Conservation (phyloP, 768 basidiomycete species). For the Phallus indusiatus region DNA sequence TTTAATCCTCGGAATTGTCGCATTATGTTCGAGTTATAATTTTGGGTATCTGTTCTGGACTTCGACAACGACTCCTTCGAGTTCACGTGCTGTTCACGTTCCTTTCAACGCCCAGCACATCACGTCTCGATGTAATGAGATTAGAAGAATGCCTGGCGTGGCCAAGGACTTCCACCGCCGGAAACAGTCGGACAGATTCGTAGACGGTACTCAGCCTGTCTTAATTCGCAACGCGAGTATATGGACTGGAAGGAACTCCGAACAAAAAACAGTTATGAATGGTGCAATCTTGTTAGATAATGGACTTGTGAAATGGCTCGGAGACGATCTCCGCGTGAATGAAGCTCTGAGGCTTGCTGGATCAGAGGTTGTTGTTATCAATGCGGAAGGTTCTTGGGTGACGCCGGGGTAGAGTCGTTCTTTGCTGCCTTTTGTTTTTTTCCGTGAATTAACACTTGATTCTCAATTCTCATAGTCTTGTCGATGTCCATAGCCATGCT, state of each 20-base stretch:
- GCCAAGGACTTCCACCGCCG: constrained; percentile 39
- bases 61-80: neutral
- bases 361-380: constrained; percentile 38
- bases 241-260: constrained; percentile 63
- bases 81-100: neutral
- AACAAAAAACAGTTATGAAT: constrained; percentile 55
- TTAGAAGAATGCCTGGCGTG: constrained; percentile 29
- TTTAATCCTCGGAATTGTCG: neutral
- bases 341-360: constrained; percentile 20
- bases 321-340: constrained; percentile 26
- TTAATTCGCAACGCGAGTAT: constrained; percentile 69
- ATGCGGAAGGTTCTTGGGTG: constrained; percentile 65
- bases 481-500: constrained; percentile 41
- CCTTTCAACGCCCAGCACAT: neutral
- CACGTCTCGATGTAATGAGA: neutral
- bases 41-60: neutral
- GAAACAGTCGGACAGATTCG: constrained; percentile 55
- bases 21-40: neutral
- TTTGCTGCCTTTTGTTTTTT: neutral
- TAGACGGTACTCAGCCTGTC: constrained; percentile 48
- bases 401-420: constrained; percentile 48
- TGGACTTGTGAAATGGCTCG: constrained; percentile 55
- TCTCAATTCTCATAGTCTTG: constrained; percentile 20
- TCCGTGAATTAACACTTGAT: neutral
- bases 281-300: constrained; percentile 65